Conservation (phyloP, 106 monocot genomes). For the Dioscorea dumetorum region DNA sequence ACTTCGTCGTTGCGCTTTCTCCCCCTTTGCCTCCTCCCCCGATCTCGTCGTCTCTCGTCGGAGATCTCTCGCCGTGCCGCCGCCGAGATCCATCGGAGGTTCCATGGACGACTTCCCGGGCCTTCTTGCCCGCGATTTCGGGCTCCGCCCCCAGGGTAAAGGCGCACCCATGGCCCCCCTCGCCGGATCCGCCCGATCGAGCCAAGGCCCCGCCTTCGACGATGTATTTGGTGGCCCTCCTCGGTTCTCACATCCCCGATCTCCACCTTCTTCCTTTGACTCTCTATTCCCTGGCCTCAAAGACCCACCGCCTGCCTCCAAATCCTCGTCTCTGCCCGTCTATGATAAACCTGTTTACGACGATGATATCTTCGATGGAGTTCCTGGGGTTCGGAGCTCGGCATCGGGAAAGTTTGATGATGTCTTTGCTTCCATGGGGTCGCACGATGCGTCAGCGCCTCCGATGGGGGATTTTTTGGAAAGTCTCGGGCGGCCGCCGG, state of each 20-base stretch:
- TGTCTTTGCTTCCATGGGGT: slow-evolving; percentile 35
- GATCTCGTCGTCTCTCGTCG: neutral
- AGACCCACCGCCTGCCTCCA: slow-evolving; percentile 4
- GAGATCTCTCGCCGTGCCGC: neutral
- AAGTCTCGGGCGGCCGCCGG: slow-evolving; percentile 24
- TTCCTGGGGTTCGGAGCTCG: slow-evolving; percentile 52
- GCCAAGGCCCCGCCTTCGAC: slow-evolving; percentile 11
- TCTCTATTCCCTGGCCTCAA: slow-evolving; percentile 19
- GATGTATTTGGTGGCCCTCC: slow-evolving; percentile 21
- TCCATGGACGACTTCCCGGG: slow-evolving; percentile 61
- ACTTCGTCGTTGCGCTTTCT: neutral
- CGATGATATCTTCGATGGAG: slow-evolving; percentile 60
- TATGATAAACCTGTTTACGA: slow-evolving; percentile 61
- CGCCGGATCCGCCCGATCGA: slow-evolving; percentile 4
- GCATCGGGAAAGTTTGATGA: slow-evolving; percentile 34
- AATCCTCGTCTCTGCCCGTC: slow-evolving; percentile 24
- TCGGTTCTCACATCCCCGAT: neutral
- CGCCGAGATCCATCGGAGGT: neutral
- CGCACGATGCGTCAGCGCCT: slow-evolving; percentile 9
- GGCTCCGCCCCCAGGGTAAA: slow-evolving; percentile 53
- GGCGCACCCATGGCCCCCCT: slow-evolving; percentile 48
- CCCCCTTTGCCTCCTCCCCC: neutral
- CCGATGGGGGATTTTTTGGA: slow-evolving; percentile 42
- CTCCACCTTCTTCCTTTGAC: slow-evolving; percentile 12
- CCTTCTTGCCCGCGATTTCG: slow-evolving; percentile 54